Conservation (phyloP, 2,329 filamentous ascomycete genomes). For the Aspergillus tamarii region DNA sequence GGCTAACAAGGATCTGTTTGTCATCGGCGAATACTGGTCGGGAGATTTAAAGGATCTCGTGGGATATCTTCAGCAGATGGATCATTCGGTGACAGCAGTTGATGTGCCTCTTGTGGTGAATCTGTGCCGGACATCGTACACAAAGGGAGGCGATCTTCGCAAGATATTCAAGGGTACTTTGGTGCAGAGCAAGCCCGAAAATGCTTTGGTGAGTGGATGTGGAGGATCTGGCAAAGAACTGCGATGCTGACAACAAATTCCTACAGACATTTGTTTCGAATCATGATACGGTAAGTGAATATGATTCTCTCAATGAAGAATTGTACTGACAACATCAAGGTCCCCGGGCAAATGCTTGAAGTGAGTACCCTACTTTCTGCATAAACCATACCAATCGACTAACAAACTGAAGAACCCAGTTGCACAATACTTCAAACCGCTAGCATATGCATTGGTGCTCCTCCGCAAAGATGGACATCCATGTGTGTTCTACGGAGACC, state of each 20-base stretch:
- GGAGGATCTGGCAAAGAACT: neutral
- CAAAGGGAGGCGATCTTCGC: conserved; percentile 61
- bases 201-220: conserved; percentile 54
- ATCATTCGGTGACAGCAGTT: conserved; percentile 64
- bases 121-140: conserved; percentile 63
- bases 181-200: conserved; percentile 57
- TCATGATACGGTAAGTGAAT: conserved; percentile 63
- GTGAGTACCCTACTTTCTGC: conserved; percentile 28
- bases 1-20: conserved; percentile 60
- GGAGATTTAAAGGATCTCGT: conserved; percentile 60
- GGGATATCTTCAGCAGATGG: conserved; percentile 62
- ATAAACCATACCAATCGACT: neutral
- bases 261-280: conserved; percentile 72
- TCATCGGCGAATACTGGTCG: conserved; percentile 73
- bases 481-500: conserved; percentile 71
- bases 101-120: conserved; percentile 71
- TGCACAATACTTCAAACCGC: conserved; percentile 68
- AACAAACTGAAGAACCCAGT: conserved; percentile 54
- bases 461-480: conserved; percentile 66
- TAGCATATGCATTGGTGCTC: conserved; percentile 73
- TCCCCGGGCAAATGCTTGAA: conserved; percentile 65
- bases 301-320: neutral
- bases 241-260: neutral
- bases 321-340: conserved; percentile 37
- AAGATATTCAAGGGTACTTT: conserved; percentile 65